Evolutionary conservation across 2,329 filamentous ascomycete species (phyloP).

Genomic region (Colletotrichum sansevieriae): DNA sequence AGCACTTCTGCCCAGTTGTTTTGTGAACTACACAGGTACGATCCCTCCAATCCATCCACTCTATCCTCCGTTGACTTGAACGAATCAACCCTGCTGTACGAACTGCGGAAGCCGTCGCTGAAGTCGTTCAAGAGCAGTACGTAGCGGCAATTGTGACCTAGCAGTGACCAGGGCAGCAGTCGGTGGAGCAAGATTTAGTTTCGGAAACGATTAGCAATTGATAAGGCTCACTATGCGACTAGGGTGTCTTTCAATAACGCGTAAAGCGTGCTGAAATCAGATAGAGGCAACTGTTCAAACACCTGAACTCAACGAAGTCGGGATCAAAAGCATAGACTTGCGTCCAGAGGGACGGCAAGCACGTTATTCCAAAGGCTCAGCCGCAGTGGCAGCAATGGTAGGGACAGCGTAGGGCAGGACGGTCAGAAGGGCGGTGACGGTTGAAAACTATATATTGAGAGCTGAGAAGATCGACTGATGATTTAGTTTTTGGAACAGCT

Average conservation of each 20-base stretch:
- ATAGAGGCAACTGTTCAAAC: too few species aligned
- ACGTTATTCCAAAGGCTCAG: not conserved
- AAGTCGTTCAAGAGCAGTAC: not conserved
- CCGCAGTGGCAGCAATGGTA: not conserved
- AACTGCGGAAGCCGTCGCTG: too few species aligned
- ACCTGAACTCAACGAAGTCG: too few species aligned
- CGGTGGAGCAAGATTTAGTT: conserved; percentile 3
- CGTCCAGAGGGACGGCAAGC: not conserved
- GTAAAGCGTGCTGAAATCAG: too few species aligned
- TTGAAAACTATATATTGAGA: conserved; percentile 55
- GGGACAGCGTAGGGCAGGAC: conserved; percentile 53
- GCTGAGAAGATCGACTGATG: not conserved
- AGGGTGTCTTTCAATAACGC: too few species aligned
- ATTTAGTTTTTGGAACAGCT: not conserved
- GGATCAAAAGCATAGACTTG: not conserved
- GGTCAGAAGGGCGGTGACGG: conserved; percentile 63
- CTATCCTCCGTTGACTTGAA: not conserved
- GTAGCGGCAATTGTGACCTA: conserved; percentile 9
- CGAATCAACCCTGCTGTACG: not conserved
- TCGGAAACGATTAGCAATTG: not conserved
- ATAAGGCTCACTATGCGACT: too few species aligned
- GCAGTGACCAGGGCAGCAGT: conserved; percentile 11
- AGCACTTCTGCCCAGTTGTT: not conserved
- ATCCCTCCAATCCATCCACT: not conserved
- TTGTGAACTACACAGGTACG: not conserved